Evolutionary conservation across 306 rosid genomes (phyloP).

Genomic region (Clitoria ternatea): DNA sequence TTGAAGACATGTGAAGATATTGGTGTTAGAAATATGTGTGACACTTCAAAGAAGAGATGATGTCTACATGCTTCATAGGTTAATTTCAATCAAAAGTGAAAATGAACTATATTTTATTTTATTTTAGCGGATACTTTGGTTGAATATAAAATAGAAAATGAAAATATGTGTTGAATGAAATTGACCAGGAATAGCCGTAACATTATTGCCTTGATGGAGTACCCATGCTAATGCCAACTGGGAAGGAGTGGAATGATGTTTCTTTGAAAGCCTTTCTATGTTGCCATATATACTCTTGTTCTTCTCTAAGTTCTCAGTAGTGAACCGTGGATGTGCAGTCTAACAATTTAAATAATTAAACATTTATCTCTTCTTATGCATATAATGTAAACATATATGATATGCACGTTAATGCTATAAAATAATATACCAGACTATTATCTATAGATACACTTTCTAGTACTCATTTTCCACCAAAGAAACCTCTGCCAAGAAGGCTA

Average conservation of each 20-base stretch:
- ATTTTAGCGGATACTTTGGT: no score
- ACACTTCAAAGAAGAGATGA: no score
- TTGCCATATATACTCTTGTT: slow-evolving; percentile 40
- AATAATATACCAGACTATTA: slow-evolving; percentile 41
- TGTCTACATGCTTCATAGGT: no score
- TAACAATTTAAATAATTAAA: slow-evolving; percentile 11
- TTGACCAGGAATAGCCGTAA: slow-evolving; percentile 29
- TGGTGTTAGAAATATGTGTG: no score
- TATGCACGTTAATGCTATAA: not conserved
- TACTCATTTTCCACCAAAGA: slow-evolving; percentile 69
- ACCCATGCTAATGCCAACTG: slow-evolving; percentile 66
- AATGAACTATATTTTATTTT: no score
- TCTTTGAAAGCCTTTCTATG: slow-evolving; percentile 45
- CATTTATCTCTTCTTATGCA: not conserved
- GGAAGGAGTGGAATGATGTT: slow-evolving; percentile 42
- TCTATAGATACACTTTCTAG: slow-evolving; percentile 43
- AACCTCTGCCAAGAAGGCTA: slow-evolving; percentile 81
- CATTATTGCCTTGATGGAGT: slow-evolving; percentile 50
- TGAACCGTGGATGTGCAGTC: slow-evolving; percentile 46
- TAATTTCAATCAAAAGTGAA: no score
- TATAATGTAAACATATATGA: not conserved
- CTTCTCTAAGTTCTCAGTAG: slow-evolving; percentile 29
- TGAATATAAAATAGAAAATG: not conserved
- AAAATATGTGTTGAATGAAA: not conserved
- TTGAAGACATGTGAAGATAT: no score